Percentiles rank a stretch among this genome's conserved stretches.
These are phyloP conservation scores for Tanacetum coccineum DNA, from an alignment of 129 eudicot species.

Conservation along the genomic window DNA sequence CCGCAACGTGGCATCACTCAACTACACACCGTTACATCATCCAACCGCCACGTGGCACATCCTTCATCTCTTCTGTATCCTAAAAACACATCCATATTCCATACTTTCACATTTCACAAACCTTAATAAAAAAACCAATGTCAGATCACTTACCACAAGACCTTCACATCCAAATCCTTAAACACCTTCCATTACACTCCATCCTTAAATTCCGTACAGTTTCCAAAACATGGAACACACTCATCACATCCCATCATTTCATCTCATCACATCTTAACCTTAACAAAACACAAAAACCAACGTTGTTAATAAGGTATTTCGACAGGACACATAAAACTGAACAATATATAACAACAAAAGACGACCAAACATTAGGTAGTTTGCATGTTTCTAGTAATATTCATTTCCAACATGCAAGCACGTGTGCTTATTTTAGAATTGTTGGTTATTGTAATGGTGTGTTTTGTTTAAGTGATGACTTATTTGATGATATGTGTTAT, in stretches of 20 bases:
- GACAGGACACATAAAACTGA: constrained; percentile 32
- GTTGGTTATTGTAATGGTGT: constrained; percentile 49
- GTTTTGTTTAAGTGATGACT: constrained; percentile 49
- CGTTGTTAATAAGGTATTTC: constrained; percentile 38
- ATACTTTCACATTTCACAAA: background rate
- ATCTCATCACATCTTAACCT: constrained; percentile 35
- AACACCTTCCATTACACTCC: constrained; percentile 36
- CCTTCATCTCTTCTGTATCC: constrained; percentile 11
- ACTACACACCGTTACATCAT: background rate
- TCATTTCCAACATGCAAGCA: constrained; percentile 29
- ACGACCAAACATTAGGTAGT: constrained; percentile 32
- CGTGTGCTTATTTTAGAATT: constrained; percentile 43
- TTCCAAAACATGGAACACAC: constrained; percentile 54
- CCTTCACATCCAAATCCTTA: constrained; percentile 49
- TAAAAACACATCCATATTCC: background rate
- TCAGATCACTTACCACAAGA: constrained; percentile 48
- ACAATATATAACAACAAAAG: constrained; percentile 29
- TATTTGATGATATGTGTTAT: constrained; percentile 24
- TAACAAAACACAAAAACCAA: constrained; percentile 2
- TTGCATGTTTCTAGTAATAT: constrained; percentile 14
- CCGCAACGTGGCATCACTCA: too few relatives aligned
- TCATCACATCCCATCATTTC: constrained; percentile 40
- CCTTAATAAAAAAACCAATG: constrained; percentile 20
- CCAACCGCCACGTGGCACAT: constrained; percentile 20
- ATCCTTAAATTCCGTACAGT: constrained; percentile 42